Percentiles rank a stretch among this genome's conserved stretches.
Conservation (phyloP, 2,329 filamentous ascomycete genomes). For the Colletotrichum higginsianum region DNA sequence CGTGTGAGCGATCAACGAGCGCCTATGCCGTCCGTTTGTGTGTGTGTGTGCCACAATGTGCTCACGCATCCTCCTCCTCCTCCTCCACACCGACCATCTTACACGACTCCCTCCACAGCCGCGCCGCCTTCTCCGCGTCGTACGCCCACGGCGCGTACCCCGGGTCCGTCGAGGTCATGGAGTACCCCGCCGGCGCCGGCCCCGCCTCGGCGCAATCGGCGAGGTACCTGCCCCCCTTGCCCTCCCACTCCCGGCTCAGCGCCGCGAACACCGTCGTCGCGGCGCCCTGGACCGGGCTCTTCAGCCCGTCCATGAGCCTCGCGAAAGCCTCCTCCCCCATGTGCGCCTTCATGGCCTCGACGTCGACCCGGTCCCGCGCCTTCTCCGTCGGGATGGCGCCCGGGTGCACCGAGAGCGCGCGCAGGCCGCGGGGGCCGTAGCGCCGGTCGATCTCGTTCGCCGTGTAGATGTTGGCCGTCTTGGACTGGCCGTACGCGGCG, state of each 20-base stretch:
- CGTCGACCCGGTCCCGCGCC: not conserved
- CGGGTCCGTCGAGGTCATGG: constrained; percentile 15
- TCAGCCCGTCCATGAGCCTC: not conserved
- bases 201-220: constrained; percentile 51
- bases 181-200: constrained; percentile 2
- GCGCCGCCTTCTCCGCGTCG: constrained; percentile 19
- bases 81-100: constrained; percentile 16
- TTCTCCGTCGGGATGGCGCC: constrained; percentile 29
- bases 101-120: constrained; percentile 23
- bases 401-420: constrained; percentile 46
- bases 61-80: not conserved
- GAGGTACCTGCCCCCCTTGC: constrained; percentile 62
- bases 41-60: too few species aligned
- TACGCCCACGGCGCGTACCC: constrained; percentile 45
- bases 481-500: constrained; percentile 63
- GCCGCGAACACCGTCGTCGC: constrained; percentile 63
- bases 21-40: too few species aligned
- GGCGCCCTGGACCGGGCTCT: constrained; percentile 59
- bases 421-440: constrained; percentile 44
- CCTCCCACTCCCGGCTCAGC: constrained; percentile 57
- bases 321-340: not conserved
- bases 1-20: too few species aligned
- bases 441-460: constrained; percentile 65
- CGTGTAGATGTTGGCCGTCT: constrained; percentile 66
- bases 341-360: not conserved